Percentiles rank a stretch among this genome's conserved stretches.
These are phyloP conservation scores for Fusarium heterosporum DNA, from an alignment of 2,329 filamentous ascomycete species.

Conservation along the genomic window DNA sequence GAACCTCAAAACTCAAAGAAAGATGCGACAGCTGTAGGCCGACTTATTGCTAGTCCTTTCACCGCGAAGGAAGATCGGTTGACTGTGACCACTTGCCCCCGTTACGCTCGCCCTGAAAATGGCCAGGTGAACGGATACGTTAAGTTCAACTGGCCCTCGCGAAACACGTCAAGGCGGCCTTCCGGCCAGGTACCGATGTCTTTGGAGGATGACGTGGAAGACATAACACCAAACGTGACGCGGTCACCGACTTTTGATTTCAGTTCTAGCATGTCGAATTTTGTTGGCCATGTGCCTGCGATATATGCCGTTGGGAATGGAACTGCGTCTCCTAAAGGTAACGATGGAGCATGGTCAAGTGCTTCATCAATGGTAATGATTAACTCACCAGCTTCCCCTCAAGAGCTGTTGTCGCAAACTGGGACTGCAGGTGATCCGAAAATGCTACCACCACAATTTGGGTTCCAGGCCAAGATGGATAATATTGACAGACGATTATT, in stretches of 20 bases:
- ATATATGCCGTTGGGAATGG: slow-evolving; percentile 2
- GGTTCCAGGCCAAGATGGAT: slow-evolving; percentile 51
- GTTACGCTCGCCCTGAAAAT: slow-evolving; percentile 49
- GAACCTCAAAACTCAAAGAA: slow-evolving; percentile 21
- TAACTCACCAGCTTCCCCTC: slow-evolving; percentile 15
- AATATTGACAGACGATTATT: slow-evolving; percentile 50
- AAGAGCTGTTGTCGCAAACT: slow-evolving; percentile 19
- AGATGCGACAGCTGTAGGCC: slow-evolving; percentile 13
- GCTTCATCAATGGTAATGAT: slow-evolving; percentile 20
- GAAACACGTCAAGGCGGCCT: slow-evolving; percentile 29
- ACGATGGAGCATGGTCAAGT: slow-evolving; percentile 21
- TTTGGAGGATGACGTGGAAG: slow-evolving; percentile 29
- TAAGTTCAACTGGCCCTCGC: slow-evolving; percentile 54
- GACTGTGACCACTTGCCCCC: slow-evolving; percentile 36
- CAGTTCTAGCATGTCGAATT: slow-evolving; percentile 15
- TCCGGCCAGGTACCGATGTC: slow-evolving; percentile 16
- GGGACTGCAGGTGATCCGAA: slow-evolving; percentile 36
- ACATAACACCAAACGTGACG: slow-evolving; percentile 27
- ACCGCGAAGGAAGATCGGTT: slow-evolving; percentile 49
- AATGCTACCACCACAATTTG: slow-evolving; percentile 49
- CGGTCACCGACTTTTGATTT: slow-evolving; percentile 10
- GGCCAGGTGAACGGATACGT: slow-evolving; percentile 55
- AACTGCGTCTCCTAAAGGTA: slow-evolving; percentile 16
- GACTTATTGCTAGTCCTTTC: slow-evolving; percentile 50
- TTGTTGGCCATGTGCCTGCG: slow-evolving; percentile 21